phyloP scores from a whole-genome alignment of 129 eudicot species.

The Sambucus nigra region DNA sequence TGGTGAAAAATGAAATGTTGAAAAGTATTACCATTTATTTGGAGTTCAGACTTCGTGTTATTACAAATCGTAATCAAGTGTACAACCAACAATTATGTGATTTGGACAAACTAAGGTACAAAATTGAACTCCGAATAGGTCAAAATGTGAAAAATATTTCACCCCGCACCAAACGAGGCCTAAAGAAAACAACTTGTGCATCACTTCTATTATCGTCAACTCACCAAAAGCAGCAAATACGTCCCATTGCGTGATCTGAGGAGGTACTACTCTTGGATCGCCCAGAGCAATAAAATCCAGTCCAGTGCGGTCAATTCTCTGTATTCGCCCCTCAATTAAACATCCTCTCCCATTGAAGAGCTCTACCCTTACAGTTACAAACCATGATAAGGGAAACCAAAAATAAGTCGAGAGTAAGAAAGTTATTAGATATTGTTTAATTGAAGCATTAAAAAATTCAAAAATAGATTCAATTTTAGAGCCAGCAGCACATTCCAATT shows the following conservation, averaged over 20 bases:
- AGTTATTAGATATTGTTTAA: background rate
- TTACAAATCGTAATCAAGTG: no score
- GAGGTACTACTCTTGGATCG: conserved; percentile 41
- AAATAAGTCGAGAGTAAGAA: conserved; percentile 10
- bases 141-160: no score
- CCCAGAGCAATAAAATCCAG: conserved; percentile 62
- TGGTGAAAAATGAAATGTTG: background rate
- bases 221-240: conserved; percentile 88
- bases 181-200: no score
- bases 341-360: conserved; percentile 94
- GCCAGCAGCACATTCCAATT: background rate
- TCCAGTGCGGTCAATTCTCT: conserved; percentile 68
- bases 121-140: no score
- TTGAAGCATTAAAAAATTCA: background rate
- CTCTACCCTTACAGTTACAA: conserved; percentile 63
- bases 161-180: no score
- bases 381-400: conserved; percentile 9
- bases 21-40: background rate
- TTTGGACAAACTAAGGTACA: background rate
- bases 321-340: conserved; percentile 62
- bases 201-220: conserved; percentile 10
- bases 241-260: conserved; percentile 62
- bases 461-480: background rate
- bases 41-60: background rate
- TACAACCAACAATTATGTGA: background rate